These are phyloP conservation scores for Chenopodium quinoa DNA, from an alignment of 148 eudicot genomes.

Conservation along the genomic window DNA sequence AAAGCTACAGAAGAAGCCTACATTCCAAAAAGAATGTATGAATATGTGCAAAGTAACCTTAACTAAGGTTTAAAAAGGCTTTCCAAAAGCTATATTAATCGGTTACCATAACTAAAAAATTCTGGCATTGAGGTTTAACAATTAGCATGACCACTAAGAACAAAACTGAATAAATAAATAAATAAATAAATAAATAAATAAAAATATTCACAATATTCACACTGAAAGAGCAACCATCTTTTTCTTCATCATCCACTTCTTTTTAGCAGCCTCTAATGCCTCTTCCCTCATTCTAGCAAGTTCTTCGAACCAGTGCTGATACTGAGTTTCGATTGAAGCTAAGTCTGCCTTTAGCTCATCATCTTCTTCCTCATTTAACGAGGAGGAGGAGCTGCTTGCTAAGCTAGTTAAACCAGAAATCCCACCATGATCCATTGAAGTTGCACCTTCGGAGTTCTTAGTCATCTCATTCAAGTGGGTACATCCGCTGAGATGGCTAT, in stretches of 20 bases:
- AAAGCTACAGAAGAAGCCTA: conserved; percentile 28
- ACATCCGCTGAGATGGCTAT: conserved; percentile 26
- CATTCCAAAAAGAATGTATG: background rate
- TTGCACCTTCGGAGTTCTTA: conserved; percentile 32
- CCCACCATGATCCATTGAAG: conserved; percentile 25
- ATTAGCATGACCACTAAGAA: background rate
- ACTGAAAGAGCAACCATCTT: conserved; percentile 32
- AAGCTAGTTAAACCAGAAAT: conserved; percentile 36
- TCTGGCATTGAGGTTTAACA: background rate
- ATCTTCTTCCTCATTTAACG: conserved; percentile 34
- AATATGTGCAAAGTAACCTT: background rate
- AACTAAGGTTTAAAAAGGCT: background rate
- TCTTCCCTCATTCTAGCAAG: conserved; percentile 51
- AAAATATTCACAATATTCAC: conserved; percentile 3
- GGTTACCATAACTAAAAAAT: background rate
- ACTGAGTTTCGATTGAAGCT: conserved; percentile 52
- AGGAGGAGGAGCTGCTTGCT: conserved; percentile 45
- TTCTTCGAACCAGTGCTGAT: conserved; percentile 58
- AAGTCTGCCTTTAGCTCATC: conserved; percentile 56
- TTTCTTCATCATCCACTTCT: conserved; percentile 59
- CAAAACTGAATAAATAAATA: background rate
- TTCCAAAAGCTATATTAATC: background rate
- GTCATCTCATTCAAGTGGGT: conserved; percentile 19
- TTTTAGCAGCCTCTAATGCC: conserved; percentile 57
- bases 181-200: background rate